Evolutionary conservation across 1,284 basidiomycete genomes (phyloP), one percentile per base, ranked within the genome.

Genomic region (Meira nashicola): DNA sequence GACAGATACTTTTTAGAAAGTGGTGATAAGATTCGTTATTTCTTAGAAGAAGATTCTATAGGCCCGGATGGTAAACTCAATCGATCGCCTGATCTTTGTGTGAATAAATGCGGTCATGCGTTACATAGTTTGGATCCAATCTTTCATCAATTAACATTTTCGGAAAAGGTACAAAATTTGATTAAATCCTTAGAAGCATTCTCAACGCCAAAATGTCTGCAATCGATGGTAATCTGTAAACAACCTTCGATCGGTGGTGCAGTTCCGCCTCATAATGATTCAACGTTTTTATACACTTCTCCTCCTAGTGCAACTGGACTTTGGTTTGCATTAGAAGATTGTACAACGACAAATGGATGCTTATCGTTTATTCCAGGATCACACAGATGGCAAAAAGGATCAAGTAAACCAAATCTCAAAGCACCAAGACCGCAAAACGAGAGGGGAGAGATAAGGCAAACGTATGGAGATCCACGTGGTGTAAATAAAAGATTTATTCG

Each of bases 1-100:
- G 92, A 97, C 74, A 86, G 90, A 25, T 97, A 97, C 79, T 98
- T 98, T 74, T 81, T 97, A 57, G 84, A 82, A 12, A 92, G 89
- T 1, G 90, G 90, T 1, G 90, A 96, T 79, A 59, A 95, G 58
- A 58, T 66, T 28, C 85, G 88, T 1, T 92, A 86, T 79, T 94
- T 94, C 77, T 81, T 93, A 41, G 92, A 94, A 73, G 86, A 88
- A 70, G 89, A 87, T 57, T 90, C 90, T 0, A 21, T 70, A n/a
- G 62, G 55, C 9, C 38, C 65, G 2, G 77, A 54, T 15, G 61
- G 63, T 8, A 12, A 52, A n/a, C 58, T 74, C 15, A 52, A 57
- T 10, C 57, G 64, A 4, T 60, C 62, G 1, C 54, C 57, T 3
- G 63, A 62, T 1, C 41, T 55, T 1, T 63, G 68, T 11, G 63